Conservation (phyloP, 2,329 filamentous ascomycete genomes). For the Pestalotiopsis sp. region DNA sequence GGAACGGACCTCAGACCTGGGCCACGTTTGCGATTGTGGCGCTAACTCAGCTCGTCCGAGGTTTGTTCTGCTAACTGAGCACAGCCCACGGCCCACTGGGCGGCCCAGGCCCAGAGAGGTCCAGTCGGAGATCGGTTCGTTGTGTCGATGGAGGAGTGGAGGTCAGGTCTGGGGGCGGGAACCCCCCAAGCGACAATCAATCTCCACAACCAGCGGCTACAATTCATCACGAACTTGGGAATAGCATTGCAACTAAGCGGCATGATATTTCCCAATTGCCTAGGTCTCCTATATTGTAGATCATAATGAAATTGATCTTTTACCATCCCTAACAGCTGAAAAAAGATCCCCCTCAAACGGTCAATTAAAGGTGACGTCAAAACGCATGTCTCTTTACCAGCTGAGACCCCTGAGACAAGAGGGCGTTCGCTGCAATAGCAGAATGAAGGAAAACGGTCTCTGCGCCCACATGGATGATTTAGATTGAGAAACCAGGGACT, state of each 20-base stretch:
- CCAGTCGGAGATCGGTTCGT: background rate
- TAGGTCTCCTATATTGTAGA: background rate
- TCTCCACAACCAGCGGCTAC: background rate
- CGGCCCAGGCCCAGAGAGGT: background rate
- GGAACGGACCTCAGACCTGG: background rate
- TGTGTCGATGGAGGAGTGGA: background rate
- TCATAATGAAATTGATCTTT: background rate
- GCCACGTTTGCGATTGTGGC: background rate
- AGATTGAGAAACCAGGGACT: background rate
- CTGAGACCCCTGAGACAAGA: conserved; percentile 5
- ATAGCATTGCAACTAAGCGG: background rate
- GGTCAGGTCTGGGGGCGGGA: background rate
- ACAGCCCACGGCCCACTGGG: background rate
- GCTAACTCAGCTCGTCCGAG: background rate
- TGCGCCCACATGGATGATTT: background rate
- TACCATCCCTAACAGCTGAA: background rate
- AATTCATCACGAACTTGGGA: background rate
- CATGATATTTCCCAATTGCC: background rate
- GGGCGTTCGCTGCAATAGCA: background rate
- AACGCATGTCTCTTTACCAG: background rate
- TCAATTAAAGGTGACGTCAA: background rate
- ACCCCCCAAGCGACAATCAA: background rate
- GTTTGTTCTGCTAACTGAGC: background rate
- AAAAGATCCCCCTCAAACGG: background rate
- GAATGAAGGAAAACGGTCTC: conserved; percentile 3